Evolutionary conservation across 306 rosid species (phyloP), one percentile per base, ranked within the genome.

Genomic region (Delonix regia): DNA sequence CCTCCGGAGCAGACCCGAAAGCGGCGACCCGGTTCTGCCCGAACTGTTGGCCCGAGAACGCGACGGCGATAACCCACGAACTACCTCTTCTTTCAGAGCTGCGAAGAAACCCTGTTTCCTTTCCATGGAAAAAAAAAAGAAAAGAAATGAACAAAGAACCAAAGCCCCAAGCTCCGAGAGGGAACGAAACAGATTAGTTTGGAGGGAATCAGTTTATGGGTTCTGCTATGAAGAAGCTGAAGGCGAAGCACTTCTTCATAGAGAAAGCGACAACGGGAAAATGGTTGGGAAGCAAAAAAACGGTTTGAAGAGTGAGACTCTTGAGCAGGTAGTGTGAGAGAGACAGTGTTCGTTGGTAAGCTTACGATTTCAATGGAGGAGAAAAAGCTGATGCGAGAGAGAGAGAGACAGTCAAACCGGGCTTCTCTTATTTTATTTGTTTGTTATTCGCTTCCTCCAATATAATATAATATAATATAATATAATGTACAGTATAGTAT

Each of bases 51-150:
- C 62, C 4, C 97, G 93, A 11, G 96, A 90, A 56, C 99, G 94
- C 6, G 97, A 87, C 2, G 99, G 99, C 28, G 98, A 93, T 19
- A 95, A 86, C 0, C 99, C 98, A 0, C 99, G 94, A 52, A 95
- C 95, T 8, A 95, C 94, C 47, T 95, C 98, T 9, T 93, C 94
- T 80, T 89, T 95, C 5, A 95, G 83, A 34, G 93, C 83, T 0
- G 99, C 87, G 96, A 95, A 95, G 85, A 95, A 95, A 11, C 97
- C 89, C 39, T 89, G 98, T 73, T 91, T 95, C 89, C 84, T 91
- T 85, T 93, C 99, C 99, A 91, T 93, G 68, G 18, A 3, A 0
- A 4, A 6, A 45, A 2, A 7, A 15, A 27, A 7, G 27, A 9
- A 30, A 61, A 7, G 11, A 30, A 63, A 36, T 27, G 6, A 9